phyloP scores from a whole-genome alignment of 108 stramenopile genomes.

The Asterionellopsis glacialis region DNA sequence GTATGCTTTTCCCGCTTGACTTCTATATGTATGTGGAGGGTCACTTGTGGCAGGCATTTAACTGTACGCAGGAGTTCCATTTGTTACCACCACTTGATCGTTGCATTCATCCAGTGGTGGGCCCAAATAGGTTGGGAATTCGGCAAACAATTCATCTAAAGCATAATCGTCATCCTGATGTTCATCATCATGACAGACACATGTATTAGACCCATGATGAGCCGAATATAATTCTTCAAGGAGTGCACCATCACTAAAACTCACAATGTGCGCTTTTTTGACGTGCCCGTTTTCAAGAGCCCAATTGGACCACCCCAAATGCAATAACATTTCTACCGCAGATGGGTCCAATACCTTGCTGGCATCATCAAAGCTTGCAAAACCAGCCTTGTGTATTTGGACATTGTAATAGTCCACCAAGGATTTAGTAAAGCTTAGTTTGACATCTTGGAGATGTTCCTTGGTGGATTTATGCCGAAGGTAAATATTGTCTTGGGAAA shows the following conservation, averaged over 20 bases:
- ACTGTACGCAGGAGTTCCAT: too few species aligned
- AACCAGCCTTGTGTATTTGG: conserved; percentile 15
- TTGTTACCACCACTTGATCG: too few species aligned
- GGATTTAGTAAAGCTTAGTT: conserved; percentile 8
- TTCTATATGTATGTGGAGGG: too few species aligned
- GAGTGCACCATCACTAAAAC: conserved; percentile 51
- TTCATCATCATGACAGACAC: conserved; percentile 48
- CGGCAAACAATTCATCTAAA: too few species aligned
- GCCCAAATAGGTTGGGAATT: too few species aligned
- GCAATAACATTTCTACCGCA: conserved; percentile 28
- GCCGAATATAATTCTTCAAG: conserved; percentile 57
- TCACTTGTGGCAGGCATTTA: too few species aligned
- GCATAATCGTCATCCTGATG: not conserved
- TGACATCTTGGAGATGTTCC: conserved; percentile 38
- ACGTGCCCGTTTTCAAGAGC: conserved; percentile 47
- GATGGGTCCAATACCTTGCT: not conserved
- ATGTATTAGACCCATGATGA: conserved; percentile 52
- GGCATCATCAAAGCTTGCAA: conserved; percentile 17
- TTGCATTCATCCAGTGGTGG: too few species aligned
- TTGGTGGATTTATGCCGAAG: conserved; percentile 20
- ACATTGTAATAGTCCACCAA: conserved; percentile 20
- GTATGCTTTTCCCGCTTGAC: too few species aligned
- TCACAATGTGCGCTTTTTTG: conserved; percentile 58
- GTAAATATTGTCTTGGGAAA: conserved; percentile 38
- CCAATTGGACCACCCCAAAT: conserved; percentile 58